These are phyloP conservation scores for Yamadazyma aaseri DNA, from an alignment of 1,139 yeast genomes.

Conservation along the genomic window DNA sequence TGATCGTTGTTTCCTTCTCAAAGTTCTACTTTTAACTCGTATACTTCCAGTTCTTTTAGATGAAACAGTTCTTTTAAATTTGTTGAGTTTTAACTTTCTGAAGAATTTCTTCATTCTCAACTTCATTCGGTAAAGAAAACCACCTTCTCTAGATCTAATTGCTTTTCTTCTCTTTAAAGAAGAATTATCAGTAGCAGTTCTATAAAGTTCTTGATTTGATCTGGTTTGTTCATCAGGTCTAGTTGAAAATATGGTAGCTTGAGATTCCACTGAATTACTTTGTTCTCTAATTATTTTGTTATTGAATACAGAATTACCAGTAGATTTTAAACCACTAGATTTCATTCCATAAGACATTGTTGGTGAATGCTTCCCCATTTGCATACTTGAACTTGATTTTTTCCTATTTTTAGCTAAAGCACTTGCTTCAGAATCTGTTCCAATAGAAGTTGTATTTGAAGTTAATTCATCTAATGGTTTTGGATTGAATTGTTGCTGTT, in stretches of 20 bases:
- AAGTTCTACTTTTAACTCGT: constrained; percentile 13
- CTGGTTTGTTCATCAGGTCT: constrained; percentile 21
- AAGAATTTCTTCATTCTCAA: constrained; percentile 25
- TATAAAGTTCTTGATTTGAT: constrained; percentile 13
- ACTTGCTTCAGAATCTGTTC: constrained; percentile 18
- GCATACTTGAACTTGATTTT: constrained; percentile 4
- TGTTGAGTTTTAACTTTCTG: constrained; percentile 23
- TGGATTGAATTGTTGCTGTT: constrained; percentile 32
- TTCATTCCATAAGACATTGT: constrained; percentile 6
- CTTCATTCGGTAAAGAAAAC: constrained; percentile 30
- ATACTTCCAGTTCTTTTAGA: constrained; percentile 26
- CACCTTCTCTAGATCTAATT: constrained; percentile 33
- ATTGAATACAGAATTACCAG: constrained; percentile 5
- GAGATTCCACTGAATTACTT: constrained; percentile 43
- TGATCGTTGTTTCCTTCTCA: constrained; percentile 19
- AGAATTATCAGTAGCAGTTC: constrained; percentile 16
- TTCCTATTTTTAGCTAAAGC: constrained; percentile 6
- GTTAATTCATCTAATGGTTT: constrained; percentile 28
- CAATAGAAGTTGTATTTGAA: constrained; percentile 24
- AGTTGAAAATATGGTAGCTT: constrained; percentile 48
- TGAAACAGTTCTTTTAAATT: constrained; percentile 25
- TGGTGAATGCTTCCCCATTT: constrained; percentile 5
- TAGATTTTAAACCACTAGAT: constrained; percentile 1
- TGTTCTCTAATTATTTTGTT: constrained; percentile 20
- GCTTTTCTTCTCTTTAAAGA: constrained; percentile 33